Percentiles rank a stretch among this genome's conserved stretches.
phyloP scores from a whole-genome alignment of 768 basidiomycete genomes.

The Mycena kentingensis region DNA sequence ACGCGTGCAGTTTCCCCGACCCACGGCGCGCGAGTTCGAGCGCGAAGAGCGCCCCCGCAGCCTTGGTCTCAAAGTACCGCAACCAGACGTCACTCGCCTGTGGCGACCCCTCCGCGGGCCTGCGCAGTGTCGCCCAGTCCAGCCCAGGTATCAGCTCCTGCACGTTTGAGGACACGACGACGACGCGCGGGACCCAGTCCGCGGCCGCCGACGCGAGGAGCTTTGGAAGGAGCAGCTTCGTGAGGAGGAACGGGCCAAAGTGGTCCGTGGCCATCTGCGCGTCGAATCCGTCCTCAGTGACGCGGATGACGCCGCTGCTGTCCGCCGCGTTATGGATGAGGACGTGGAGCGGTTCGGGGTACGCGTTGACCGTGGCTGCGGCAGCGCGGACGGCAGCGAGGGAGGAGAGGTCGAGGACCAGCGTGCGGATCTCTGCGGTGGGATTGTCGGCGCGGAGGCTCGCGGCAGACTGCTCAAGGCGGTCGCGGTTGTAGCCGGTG shows the following conservation, averaged over 20 bases:
- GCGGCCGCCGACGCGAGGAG: background rate
- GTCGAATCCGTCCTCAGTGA: conserved; percentile 4
- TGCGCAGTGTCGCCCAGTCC: background rate
- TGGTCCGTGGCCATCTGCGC: conserved; percentile 4
- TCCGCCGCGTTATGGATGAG: background rate
- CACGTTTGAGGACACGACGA: background rate
- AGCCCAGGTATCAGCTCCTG: background rate
- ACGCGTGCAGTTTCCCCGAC: background rate
- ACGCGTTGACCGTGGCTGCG: background rate
- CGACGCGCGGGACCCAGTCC: conserved; percentile 1
- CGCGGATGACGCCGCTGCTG: background rate
- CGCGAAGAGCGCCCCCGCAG: background rate
- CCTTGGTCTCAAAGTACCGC: conserved; percentile 4
- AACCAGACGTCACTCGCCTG: background rate
- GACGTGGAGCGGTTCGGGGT: conserved; percentile 6
- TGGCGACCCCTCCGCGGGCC: background rate
- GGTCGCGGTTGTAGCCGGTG: conserved; percentile 3
- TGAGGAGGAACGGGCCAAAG: conserved; percentile 7
- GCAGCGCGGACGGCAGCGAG: conserved; percentile 1
- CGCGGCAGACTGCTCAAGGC: background rate
- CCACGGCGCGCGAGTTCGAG: background rate
- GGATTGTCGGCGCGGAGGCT: background rate
- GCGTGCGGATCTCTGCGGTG: background rate
- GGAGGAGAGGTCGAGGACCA: conserved; percentile 7
- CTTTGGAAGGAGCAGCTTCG: conserved; percentile 7